Conservation (phyloP, 2,329 filamentous ascomycete species). For the Fusarium beomiforme region DNA sequence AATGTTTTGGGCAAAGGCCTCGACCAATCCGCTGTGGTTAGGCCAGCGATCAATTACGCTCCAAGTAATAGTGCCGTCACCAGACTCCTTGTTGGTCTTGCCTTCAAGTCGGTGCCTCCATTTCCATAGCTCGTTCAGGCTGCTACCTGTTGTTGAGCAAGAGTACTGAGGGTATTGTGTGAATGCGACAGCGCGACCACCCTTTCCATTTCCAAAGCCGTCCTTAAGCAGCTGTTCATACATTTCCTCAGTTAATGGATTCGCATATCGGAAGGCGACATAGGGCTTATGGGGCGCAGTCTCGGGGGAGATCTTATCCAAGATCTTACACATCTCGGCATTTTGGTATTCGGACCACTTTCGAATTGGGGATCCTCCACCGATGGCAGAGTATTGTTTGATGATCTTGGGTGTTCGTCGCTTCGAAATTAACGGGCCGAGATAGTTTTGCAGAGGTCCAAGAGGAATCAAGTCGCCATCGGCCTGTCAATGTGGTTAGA, state of each 20-base stretch:
- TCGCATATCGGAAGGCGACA: slow-evolving; percentile 94
- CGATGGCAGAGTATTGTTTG: slow-evolving; percentile 94
- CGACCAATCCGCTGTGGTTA: slow-evolving; percentile 86
- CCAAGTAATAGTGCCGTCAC: slow-evolving; percentile 83
- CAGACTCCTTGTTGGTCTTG: slow-evolving; percentile 65
- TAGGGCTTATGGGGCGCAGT: slow-evolving; percentile 98
- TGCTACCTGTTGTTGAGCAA: slow-evolving; percentile 96
- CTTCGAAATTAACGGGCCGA: slow-evolving; percentile 86
- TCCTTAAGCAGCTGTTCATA: slow-evolving; percentile 85
- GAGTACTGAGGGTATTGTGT: slow-evolving; percentile 99
- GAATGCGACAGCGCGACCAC: slow-evolving; percentile 95
- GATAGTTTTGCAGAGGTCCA: slow-evolving; percentile 87
- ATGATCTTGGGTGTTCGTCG: slow-evolving; percentile 95
- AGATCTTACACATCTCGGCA: slow-evolving; percentile 94
- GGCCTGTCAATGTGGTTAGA: slow-evolving; percentile 64
- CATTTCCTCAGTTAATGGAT: slow-evolving; percentile 93
- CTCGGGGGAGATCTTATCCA: slow-evolving; percentile 90
- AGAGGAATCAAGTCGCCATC: slow-evolving; percentile 97
- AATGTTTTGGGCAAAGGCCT: slow-evolving; percentile 93
- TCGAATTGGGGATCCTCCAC: slow-evolving; percentile 95
- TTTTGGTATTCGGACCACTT: slow-evolving; percentile 98
- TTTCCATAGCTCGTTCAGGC: slow-evolving; percentile 97
- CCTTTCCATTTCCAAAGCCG: slow-evolving; percentile 88
- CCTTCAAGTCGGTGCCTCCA: slow-evolving; percentile 91
- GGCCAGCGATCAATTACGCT: slow-evolving; percentile 99